phyloP scores from a whole-genome alignment of 768 basidiomycete genomes.

The Leccinellum luteum region DNA sequence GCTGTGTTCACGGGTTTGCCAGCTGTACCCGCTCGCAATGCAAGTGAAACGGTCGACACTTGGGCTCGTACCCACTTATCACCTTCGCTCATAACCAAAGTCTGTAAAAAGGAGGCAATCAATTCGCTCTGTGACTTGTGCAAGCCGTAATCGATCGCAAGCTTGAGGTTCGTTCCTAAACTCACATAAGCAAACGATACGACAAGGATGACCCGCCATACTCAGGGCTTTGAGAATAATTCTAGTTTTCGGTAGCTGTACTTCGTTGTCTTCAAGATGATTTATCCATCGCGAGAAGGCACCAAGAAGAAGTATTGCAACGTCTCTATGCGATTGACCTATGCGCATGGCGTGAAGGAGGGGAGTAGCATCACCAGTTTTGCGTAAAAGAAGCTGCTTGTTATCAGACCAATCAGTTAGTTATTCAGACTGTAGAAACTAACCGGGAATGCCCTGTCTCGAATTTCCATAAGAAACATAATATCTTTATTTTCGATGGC shows the following conservation, averaged over 20 bases:
- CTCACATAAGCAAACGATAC: slow-evolving; percentile 70
- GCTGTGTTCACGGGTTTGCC: slow-evolving; percentile 78
- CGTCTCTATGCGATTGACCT: slow-evolving; percentile 70
- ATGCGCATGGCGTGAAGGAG: slow-evolving; percentile 89
- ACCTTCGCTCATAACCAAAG: slow-evolving; percentile 94
- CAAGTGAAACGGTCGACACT: slow-evolving; percentile 62
- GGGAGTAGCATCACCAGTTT: slow-evolving; percentile 82
- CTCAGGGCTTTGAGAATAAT: slow-evolving; percentile 75
- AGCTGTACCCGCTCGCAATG: slow-evolving; percentile 62
- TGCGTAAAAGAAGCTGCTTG: slow-evolving; percentile 70
- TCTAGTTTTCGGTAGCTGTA: slow-evolving; percentile 64
- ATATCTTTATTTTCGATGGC: slow-evolving; percentile 87
- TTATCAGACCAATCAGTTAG: neutral
- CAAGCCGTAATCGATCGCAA: slow-evolving; percentile 88
- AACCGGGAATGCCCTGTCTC: slow-evolving; percentile 79
- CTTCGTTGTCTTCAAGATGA: slow-evolving; percentile 77
- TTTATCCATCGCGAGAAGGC: slow-evolving; percentile 93
- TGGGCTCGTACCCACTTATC: slow-evolving; percentile 84
- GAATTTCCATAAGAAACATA: slow-evolving; percentile 76
- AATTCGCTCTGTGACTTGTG: slow-evolving; percentile 79
- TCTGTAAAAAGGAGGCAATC: slow-evolving; percentile 91
- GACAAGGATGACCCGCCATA: slow-evolving; percentile 66
- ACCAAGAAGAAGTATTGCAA: slow-evolving; percentile 84
- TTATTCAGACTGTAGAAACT: slow-evolving; percentile 24
- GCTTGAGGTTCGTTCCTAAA: slow-evolving; percentile 77